These are phyloP conservation scores for Neocucurbitaria cava DNA, from an alignment of 2,329 filamentous ascomycete genomes.

Conservation along the genomic window DNA sequence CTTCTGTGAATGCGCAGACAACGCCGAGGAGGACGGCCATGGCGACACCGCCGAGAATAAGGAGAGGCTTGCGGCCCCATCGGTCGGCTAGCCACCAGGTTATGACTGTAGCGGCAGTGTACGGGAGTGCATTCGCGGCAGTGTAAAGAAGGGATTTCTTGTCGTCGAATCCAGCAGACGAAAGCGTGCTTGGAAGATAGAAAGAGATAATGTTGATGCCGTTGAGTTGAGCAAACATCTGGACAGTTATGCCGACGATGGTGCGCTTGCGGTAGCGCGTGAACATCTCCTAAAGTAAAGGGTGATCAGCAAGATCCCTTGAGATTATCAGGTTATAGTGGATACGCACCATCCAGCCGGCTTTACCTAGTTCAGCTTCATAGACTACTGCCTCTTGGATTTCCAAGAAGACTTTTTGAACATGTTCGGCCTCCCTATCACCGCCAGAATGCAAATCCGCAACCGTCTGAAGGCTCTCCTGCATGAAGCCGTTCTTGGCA, in stretches of 20 bases:
- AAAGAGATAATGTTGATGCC: constrained; percentile 55
- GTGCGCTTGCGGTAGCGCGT: constrained; percentile 53
- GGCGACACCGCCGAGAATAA: constrained; percentile 38
- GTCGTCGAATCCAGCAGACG: constrained; percentile 47
- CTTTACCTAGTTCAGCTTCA: constrained; percentile 45
- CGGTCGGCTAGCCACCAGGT: constrained; percentile 52
- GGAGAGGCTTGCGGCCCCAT: constrained; percentile 51
- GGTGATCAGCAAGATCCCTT: background rate
- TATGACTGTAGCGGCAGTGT: constrained; percentile 49
- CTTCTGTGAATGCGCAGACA: constrained; percentile 51
- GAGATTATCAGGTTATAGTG: background rate
- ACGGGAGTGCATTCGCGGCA: constrained; percentile 50
- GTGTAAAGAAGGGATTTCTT: constrained; percentile 51
- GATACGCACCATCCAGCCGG: constrained; percentile 38
- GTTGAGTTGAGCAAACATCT: constrained; percentile 53
- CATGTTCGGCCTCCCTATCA: constrained; percentile 43
- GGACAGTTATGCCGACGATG: constrained; percentile 50
- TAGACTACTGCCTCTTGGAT: constrained; percentile 50
- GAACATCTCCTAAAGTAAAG: constrained; percentile 48
- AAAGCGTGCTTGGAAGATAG: constrained; percentile 35
- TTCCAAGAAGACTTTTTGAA: constrained; percentile 48
- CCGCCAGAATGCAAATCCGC: constrained; percentile 51
- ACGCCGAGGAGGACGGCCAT: constrained; percentile 47
- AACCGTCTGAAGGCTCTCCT: constrained; percentile 51
- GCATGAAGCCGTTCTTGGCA: constrained; percentile 50